Percentiles rank a stretch among this genome's conserved stretches.
Evolutionary conservation across 1,284 basidiomycete genomes (phyloP).

Genomic region (Rhizoctonia solani): DNA sequence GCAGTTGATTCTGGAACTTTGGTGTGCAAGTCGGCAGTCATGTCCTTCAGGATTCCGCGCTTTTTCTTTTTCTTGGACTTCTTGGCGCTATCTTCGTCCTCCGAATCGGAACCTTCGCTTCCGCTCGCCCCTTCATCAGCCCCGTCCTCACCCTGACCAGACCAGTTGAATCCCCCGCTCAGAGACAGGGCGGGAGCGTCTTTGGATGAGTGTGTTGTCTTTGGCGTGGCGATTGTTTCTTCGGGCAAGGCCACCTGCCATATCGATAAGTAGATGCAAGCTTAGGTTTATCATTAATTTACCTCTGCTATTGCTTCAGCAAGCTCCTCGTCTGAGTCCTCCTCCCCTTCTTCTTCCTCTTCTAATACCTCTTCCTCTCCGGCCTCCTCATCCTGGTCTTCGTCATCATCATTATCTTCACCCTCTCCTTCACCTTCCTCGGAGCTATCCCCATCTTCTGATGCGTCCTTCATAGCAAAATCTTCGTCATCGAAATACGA

Average conservation of each 20-base stretch:
- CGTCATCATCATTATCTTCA: conserved; percentile 37
- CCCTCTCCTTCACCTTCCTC: conserved; percentile 40
- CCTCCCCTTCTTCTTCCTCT: conserved; percentile 40
- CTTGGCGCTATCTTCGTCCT: conserved; percentile 47
- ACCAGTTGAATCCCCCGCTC: conserved; percentile 56
- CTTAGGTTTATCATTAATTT: neutral
- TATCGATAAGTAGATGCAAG: neutral
- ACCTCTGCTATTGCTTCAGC: conserved; percentile 38
- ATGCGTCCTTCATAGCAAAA: conserved; percentile 45
- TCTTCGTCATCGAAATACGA: conserved; percentile 71
- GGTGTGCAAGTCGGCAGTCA: conserved; percentile 83
- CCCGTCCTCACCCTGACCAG: conserved; percentile 43
- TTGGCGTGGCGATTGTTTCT: conserved; percentile 40
- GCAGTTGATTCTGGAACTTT: conserved; percentile 87
- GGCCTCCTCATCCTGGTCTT: conserved; percentile 44
- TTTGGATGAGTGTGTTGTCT: conserved; percentile 36
- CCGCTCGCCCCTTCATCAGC: neutral
- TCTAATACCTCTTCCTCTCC: conserved; percentile 42
- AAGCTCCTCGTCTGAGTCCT: conserved; percentile 42
- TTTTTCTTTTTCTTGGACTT: conserved; percentile 65
- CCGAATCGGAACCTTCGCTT: conserved; percentile 37
- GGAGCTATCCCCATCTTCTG: conserved; percentile 45
- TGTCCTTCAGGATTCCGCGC: conserved; percentile 76
- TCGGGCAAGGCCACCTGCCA: conserved; percentile 39
- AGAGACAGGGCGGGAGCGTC: conserved; percentile 47